Conservation (phyloP, 2,329 filamentous ascomycete genomes). For the Calonectria leucothoes region DNA sequence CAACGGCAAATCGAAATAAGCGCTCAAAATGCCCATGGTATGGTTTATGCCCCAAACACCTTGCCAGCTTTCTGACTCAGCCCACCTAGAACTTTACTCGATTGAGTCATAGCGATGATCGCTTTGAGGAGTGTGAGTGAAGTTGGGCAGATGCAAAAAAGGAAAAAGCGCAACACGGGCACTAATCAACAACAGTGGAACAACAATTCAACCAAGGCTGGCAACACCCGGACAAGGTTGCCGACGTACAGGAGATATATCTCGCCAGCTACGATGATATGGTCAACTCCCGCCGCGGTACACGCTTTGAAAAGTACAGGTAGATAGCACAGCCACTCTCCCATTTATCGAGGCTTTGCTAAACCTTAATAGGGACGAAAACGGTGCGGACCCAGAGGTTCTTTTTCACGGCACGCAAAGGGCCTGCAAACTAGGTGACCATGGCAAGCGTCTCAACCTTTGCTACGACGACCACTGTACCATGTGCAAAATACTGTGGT, state of each 20-base stretch:
- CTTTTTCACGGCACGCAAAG: conserved; percentile 12
- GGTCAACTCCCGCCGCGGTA: background rate
- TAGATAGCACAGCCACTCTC: background rate
- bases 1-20: background rate
- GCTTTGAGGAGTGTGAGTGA: background rate
- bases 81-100: background rate
- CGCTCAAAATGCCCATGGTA: background rate
- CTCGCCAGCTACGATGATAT: background rate
- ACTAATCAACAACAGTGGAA: background rate
- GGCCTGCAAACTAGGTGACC: background rate
- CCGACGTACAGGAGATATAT: conserved; percentile 1
- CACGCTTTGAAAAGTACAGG: background rate
- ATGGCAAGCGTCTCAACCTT: background rate
- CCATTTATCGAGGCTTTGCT: background rate
- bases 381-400: background rate
- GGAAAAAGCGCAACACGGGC: too few species aligned
- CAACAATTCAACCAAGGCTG: background rate
- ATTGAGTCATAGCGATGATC: background rate
- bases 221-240: background rate
- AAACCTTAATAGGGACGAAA: background rate
- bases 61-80: background rate
- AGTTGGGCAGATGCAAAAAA: background rate
- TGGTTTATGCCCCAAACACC: background rate
- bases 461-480: background rate
- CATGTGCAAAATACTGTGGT: background rate